phyloP scores from a whole-genome alignment of 257 asterid genomes.

The Solanum lignicaule region DNA sequence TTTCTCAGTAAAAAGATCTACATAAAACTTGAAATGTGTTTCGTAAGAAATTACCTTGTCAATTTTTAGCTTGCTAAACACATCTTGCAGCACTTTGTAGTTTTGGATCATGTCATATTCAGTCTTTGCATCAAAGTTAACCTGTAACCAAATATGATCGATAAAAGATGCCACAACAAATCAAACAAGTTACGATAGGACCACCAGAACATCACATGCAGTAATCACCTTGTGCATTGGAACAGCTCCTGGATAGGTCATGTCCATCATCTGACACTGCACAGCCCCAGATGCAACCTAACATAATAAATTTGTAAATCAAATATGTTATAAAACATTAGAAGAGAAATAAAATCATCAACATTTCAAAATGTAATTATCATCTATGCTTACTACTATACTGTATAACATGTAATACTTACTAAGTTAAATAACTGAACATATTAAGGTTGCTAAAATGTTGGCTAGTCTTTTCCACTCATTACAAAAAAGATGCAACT shows the following conservation, averaged over 20 bases:
- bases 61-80: conserved; percentile 77
- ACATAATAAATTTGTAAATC: not conserved
- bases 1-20: not conserved
- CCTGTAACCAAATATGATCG: conserved; percentile 25
- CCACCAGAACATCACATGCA: not conserved
- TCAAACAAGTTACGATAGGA: not conserved
- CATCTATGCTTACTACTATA: not conserved
- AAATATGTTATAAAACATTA: not conserved
- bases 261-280: conserved; percentile 94
- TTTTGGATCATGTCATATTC: conserved; percentile 94
- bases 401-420: not conserved
- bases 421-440: not conserved
- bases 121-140: conserved; percentile 89
- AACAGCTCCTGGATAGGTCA: conserved; percentile 80
- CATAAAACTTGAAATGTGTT: not conserved
- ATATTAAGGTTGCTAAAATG: not conserved
- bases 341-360: not conserved
- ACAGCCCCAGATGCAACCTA: conserved; percentile 97
- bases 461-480: not conserved
- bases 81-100: conserved; percentile 95
- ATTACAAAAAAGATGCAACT: not conserved
- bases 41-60: conserved; percentile 43
- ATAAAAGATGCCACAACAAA: conserved; percentile 10
- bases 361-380: not conserved
- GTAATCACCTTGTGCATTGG: conserved; percentile 87